Conservation (phyloP, 306 rosid species). For the Chamaecrista fasciculata region DNA sequence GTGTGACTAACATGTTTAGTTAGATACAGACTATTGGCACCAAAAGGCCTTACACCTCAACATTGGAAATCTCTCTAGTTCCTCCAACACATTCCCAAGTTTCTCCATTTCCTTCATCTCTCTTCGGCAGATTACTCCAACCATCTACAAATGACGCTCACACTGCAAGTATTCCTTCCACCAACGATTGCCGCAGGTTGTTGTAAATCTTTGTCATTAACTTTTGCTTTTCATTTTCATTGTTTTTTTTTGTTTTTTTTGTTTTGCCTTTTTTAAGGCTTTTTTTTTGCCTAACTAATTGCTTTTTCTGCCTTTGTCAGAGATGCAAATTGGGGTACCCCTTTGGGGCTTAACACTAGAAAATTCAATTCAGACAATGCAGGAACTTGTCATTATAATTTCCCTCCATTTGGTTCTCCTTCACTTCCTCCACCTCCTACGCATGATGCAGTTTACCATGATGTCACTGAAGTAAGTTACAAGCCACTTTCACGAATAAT, state of each 20-base stretch:
- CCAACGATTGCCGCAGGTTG: constrained; percentile 38
- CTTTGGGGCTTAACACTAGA: constrained; percentile 32
- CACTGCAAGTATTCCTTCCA: constrained; percentile 9
- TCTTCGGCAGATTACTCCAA: constrained; percentile 21
- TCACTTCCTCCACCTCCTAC: constrained; percentile 30
- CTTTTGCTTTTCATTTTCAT: too few relatives aligned
- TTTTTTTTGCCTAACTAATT: too few relatives aligned
- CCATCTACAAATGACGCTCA: constrained; percentile 30
- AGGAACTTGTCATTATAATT: constrained; percentile 22
- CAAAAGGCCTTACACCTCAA: constrained; percentile 29
- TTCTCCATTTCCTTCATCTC: constrained; percentile 33
- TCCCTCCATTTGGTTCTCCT: constrained; percentile 27
- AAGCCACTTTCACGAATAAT: too few relatives aligned
- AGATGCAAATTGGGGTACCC: constrained; percentile 37
- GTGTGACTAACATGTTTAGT: background rate
- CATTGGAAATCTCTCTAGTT: constrained; percentile 30
- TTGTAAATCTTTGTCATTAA: background rate
- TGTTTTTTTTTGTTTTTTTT: too few relatives aligned
- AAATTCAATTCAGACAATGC: constrained; percentile 28
- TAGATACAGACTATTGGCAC: constrained; percentile 36
- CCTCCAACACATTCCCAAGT: constrained; percentile 32
- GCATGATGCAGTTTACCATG: constrained; percentile 25
- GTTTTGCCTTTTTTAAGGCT: background rate
- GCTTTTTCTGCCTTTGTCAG: constrained; percentile 24
- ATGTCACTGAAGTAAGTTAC: constrained; percentile 33